Base-by-base conservation (phyloP, 768 basidiomycete species). In the Rhodotorula diobovata region DNA sequence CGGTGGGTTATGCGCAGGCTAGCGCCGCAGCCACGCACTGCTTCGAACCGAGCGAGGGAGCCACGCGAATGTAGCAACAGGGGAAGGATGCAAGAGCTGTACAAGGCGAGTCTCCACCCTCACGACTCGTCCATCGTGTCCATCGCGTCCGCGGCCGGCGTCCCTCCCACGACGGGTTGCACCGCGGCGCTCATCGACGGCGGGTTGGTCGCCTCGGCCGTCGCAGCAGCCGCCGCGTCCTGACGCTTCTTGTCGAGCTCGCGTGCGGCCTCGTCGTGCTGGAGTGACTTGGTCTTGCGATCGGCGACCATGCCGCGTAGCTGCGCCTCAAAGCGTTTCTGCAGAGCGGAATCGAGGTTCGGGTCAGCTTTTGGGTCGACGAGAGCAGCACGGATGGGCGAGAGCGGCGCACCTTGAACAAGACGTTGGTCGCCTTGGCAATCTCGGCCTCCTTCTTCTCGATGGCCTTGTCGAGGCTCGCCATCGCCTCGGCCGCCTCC, bases 251-350 rank as follows among this genome's bases (percentile, higher is more conserved):
- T 43, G 57, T 75, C 74, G 41, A 75, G 57, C n/a, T 75, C 74
- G 68, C 68, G 68, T 9, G 68, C 58, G 35, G 74, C 70, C 11
- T 65, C 45, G 15, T 67, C 45, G 63, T 76, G 76, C 43, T 92
- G 91, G 1, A 85, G 85, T 18, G 85, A 81, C 79, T 93, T 94
- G 85, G 88, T 87, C 74, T 94, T 93, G 41, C 94, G 82, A 78
- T 96, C 93, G 46, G 87, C 85, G 59, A 96, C 84, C 81, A 95
- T 96, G 83, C 88, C 90, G 77, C 94, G 81, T 28, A 90, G 89
- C 79, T 95, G 48, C 25, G 48, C 93, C 79, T 94, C 91, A 81
- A 95, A 94, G 46, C 93, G 93, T 86, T 89, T 89, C 89, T 93
- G 76, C 12, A 12, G 35, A n/a, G n/a, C n/a, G n/a, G n/a, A n/a